A percentile compares a stretch with the other conserved stretches of the same genome.
These are phyloP conservation scores for Margaritispora aquatica DNA, from an alignment of 495 filamentous ascomycete genomes.

Conservation along the genomic window DNA sequence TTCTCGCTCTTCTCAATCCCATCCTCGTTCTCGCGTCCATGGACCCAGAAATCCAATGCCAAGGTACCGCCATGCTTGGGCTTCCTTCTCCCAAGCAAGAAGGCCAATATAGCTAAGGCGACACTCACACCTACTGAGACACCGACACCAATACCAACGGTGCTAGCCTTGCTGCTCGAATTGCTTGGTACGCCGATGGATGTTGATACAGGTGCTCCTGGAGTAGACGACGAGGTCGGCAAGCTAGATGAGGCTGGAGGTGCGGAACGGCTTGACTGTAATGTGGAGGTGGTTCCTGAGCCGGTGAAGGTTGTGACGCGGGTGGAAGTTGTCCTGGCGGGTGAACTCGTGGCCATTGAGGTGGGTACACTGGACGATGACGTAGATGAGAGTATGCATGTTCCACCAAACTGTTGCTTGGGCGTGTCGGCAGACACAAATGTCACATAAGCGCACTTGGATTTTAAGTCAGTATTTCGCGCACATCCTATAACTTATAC, in stretches of 20 bases:
- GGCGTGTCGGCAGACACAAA: neutral
- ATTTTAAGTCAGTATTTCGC: neutral
- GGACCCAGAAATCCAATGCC: neutral
- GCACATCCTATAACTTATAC: neutral
- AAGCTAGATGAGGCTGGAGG: no score
- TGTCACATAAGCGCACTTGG: neutral
- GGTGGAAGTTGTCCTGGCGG: neutral
- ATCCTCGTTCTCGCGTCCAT: neutral
- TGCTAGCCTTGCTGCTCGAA: neutral
- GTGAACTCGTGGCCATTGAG: neutral
- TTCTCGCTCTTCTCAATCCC: neutral
- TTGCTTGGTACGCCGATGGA: neutral
- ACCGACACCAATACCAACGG: neutral
- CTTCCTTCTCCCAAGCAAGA: neutral
- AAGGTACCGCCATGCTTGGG: neutral
- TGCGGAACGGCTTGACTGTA: no score
- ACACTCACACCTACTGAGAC: neutral
- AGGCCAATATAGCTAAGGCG: neutral
- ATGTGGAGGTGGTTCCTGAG: no score
- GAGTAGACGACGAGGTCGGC: no score
- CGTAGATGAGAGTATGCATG: neutral
- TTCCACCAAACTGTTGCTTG: neutral
- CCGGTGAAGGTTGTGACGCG: neutral
- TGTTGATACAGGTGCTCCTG: neutral
- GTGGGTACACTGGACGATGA: neutral